A percentile compares a stretch with the other conserved stretches of the same genome.
Evolutionary conservation across 768 basidiomycete species (phyloP).

Genomic region (Dictyophora rubrovolvata): DNA sequence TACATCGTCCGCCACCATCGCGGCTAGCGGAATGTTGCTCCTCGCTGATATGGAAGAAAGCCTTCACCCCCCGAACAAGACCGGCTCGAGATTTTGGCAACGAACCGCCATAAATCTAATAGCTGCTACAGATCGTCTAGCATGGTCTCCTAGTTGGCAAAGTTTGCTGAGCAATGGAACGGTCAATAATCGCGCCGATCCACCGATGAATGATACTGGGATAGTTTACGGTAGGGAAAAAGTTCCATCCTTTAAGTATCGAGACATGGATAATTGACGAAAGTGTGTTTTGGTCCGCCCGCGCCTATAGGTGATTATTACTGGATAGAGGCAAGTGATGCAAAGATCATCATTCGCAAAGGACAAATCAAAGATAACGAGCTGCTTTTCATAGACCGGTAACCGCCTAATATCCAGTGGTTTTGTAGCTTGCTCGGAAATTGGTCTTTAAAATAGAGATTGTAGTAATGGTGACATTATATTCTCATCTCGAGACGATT

Average conservation of each 20-base stretch:
- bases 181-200: conserved; percentile 40
- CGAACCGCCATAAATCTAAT: conserved; percentile 44
- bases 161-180: conserved; percentile 59
- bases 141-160: conserved; percentile 51
- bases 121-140: conserved; percentile 35
- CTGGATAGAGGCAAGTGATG: conserved; percentile 29
- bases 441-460: background rate
- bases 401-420: conserved; percentile 3
- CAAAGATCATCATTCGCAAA: background rate
- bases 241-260: background rate
- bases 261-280: background rate
- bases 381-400: background rate
- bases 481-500: background rate
- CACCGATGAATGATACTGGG: conserved; percentile 47
- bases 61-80: conserved; percentile 20
- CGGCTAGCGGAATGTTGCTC: conserved; percentile 47
- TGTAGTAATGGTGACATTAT: too few relatives aligned
- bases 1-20: conserved; percentile 60
- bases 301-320: conserved; percentile 47
- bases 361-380: background rate
- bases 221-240: conserved; percentile 41
- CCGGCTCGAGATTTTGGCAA: conserved; percentile 30
- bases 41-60: conserved; percentile 35
- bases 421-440: background rate
- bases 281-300: background rate